Conservation (phyloP, 139 green algal genomes). For the Diplosphaera chodatii region DNA sequence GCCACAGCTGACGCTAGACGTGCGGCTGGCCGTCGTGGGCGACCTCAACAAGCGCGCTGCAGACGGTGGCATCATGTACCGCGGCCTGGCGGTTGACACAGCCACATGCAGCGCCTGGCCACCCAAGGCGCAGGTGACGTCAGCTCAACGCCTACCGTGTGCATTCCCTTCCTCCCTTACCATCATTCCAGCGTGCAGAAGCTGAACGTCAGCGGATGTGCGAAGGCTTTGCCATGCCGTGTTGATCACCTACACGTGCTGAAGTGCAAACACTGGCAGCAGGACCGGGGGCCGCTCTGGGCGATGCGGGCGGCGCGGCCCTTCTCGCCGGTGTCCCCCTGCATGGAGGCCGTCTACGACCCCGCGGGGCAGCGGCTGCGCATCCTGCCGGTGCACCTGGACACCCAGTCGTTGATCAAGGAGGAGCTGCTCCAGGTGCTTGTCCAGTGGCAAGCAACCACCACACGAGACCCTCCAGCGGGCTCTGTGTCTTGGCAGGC, state of each 20-base stretch:
- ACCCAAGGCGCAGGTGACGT: neutral
- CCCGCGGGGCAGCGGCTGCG: neutral
- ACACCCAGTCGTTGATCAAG: neutral
- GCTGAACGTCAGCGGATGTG: too few relatives aligned
- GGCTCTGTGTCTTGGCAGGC: too few relatives aligned
- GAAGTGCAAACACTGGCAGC: too few relatives aligned
- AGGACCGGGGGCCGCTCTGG: neutral
- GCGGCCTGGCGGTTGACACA: neutral
- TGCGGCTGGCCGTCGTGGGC: neutral
- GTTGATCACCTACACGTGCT: too few relatives aligned
- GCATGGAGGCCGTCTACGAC: neutral
- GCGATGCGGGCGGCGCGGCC: neutral
- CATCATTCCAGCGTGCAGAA: too few relatives aligned
- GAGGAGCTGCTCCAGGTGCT: neutral
- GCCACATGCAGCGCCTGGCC: neutral
- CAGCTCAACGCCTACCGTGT: too few relatives aligned
- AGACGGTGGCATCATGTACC: neutral
- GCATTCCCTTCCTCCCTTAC: too few relatives aligned
- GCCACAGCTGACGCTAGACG: neutral
- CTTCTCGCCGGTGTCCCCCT: neutral
- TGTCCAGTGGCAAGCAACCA: too few relatives aligned
- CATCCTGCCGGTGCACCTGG: neutral
- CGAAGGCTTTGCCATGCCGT: too few relatives aligned
- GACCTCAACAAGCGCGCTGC: neutral
- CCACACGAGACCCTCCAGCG: too few relatives aligned